Percentiles rank a stretch among this genome's conserved stretches.
phyloP scores from a whole-genome alignment of 2,329 filamentous ascomycete genomes.

The Aspergillus pseudotamarii region DNA sequence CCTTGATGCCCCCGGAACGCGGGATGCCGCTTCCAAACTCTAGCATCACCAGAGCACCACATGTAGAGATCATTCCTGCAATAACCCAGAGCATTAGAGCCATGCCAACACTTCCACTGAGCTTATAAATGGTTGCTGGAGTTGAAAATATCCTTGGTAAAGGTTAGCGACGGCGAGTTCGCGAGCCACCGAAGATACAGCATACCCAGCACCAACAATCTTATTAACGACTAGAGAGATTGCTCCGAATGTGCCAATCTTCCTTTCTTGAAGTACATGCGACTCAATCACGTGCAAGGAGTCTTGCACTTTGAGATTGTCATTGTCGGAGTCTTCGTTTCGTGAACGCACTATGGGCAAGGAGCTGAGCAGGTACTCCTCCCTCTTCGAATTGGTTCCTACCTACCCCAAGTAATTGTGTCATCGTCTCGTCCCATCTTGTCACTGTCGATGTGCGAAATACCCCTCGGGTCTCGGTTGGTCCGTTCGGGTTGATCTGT shows the following conservation, averaged over 20 bases:
- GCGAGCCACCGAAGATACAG: background rate
- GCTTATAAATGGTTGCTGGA: conserved; percentile 59
- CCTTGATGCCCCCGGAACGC: conserved; percentile 49
- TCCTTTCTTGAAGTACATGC: conserved; percentile 23
- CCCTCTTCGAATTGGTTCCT: background rate
- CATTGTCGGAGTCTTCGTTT: background rate
- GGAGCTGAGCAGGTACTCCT: background rate
- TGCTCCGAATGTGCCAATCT: conserved; percentile 23
- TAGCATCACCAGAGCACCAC: conserved; percentile 51
- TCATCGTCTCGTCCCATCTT: background rate
- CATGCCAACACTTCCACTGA: conserved; percentile 59
- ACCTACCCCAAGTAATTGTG: background rate
- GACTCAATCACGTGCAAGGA: conserved; percentile 12
- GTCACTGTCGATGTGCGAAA: too few species aligned
- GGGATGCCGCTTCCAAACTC: conserved; percentile 52
- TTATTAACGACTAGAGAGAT: conserved; percentile 27
- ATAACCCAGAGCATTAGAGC: conserved; percentile 59
- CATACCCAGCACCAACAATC: conserved; percentile 25
- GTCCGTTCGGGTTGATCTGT: background rate
- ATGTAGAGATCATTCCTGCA: conserved; percentile 50
- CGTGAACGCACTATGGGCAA: background rate
- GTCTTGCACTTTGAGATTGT: background rate
- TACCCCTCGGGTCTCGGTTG: background rate
- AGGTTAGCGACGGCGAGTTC: background rate
- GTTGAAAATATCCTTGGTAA: conserved; percentile 52